Base-by-base conservation (phyloP, 495 filamentous ascomycete species). In the Sordaria brevicollis region DNA sequence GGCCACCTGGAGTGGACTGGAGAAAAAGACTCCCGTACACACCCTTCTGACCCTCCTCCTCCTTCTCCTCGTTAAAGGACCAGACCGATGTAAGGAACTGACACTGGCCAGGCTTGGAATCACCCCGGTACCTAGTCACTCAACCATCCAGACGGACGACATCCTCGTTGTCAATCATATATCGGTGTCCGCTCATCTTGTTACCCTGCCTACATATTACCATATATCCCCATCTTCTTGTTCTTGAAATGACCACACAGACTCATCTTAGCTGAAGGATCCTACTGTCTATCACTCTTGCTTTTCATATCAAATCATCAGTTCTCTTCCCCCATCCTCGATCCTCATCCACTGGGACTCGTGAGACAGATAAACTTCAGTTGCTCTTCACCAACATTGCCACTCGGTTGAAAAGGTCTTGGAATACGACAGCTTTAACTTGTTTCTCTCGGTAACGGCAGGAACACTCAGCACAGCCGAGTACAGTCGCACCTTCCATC, bases 141-240 rank as follows among this genome's bases (percentile, higher is more conserved):
- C 5, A 15, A 13, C n/a, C 17, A 62, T 31, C 11, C 49, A 62
- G 49, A 62, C 65, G 36, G 49, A 62, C 65, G 36, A 66, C 68
- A 72, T 73, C 73, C 72, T 73, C 72, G 73, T 57, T 65, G 76
- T 73, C 76, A 76, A 75, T 77, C 76, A 75, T 72, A 76, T 73
- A 70, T 73, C 69, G n/a, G 19, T 68, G 57, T 33, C 67, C 65
- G 35, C 72, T 73, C 25, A 31, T 17, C 29, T 31, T 62, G 49
- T 25, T 62, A 62, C 25, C 25, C 49, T 62, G 6, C 49, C 49
- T 62, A 62, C 25, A 31, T 31, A 62, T 68, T 74, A 71, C 73
- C 71, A 74, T 75, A 74, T 38, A 67, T 49, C 69, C 31, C 67
- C 65, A 36, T 25, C 43, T 10, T 25, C 43, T 13, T 25, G 43